Percentiles rank a stretch among this genome's conserved stretches.
These are phyloP conservation scores for Ascochyta koolunga DNA, from an alignment of 2,329 filamentous ascomycete genomes.

Conservation along the genomic window DNA sequence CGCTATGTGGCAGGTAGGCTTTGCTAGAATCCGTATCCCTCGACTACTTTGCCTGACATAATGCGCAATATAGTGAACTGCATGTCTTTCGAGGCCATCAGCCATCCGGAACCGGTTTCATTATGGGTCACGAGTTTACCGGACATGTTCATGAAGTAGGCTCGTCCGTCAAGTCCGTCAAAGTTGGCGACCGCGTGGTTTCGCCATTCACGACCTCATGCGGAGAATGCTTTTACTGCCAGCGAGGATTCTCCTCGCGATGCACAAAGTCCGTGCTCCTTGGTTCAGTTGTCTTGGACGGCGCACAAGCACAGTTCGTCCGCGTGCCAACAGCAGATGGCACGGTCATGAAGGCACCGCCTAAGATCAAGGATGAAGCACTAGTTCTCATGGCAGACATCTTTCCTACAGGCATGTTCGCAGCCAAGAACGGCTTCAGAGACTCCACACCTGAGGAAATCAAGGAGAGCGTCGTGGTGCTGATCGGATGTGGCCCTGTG, in stretches of 20 bases:
- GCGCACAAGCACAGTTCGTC: conserved; percentile 80
- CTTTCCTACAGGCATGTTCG: conserved; percentile 84
- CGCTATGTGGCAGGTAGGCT: conserved; percentile 81
- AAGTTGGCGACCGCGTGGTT: conserved; percentile 78
- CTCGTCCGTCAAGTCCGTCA: conserved; percentile 68
- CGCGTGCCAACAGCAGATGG: conserved; percentile 77
- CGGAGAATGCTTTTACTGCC: conserved; percentile 84
- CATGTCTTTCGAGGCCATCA: conserved; percentile 87
- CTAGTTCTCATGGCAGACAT: conserved; percentile 92
- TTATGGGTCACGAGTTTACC: conserved; percentile 87
- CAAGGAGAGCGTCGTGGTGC: conserved; percentile 71
- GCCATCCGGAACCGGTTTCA: conserved; percentile 67
- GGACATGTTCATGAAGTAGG: conserved; percentile 75
- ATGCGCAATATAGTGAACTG: conserved; percentile 67
- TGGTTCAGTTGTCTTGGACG: conserved; percentile 72
- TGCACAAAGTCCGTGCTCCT: conserved; percentile 75
- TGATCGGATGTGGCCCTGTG: conserved; percentile 81
- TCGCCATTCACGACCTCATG: conserved; percentile 73
- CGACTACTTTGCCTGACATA: conserved; percentile 8
- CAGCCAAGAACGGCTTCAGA: conserved; percentile 77
- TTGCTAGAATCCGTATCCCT: no score
- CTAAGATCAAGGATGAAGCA: conserved; percentile 72
- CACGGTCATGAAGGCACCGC: conserved; percentile 76
- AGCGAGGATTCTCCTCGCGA: conserved; percentile 74
- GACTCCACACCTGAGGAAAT: conserved; percentile 64